Conservation (phyloP, 2,329 filamentous ascomycete species). For the Madurella fahalii region DNA sequence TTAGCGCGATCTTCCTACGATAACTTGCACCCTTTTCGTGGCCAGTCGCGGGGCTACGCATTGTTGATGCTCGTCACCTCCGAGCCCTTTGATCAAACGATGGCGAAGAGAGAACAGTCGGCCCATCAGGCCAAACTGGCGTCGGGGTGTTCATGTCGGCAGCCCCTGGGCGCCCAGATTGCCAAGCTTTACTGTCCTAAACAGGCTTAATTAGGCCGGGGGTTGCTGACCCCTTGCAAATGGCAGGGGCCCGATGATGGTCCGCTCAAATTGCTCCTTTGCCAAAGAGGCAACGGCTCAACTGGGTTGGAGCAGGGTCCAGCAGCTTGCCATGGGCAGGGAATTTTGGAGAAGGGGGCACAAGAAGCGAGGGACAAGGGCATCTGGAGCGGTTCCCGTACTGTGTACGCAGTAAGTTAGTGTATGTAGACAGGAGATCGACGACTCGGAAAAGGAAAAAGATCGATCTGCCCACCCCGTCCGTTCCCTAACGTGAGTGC, state of each 20-base stretch:
- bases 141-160: constrained; percentile 11
- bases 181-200: constrained; percentile 18
- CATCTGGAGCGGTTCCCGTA: neutral
- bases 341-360: constrained; percentile 8
- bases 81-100: no score
- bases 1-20: no score
- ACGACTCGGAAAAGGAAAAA: neutral
- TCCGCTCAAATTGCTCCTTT: constrained; percentile 28
- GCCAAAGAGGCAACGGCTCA: constrained; percentile 17
- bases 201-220: constrained; percentile 21
- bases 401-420: neutral
- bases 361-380: constrained; percentile 4
- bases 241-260: constrained; percentile 24
- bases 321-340: constrained; percentile 8
- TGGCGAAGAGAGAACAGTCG: neutral
- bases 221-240: constrained; percentile 22
- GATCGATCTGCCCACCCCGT: constrained; percentile 14
- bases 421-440: no score
- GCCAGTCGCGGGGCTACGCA: no score
- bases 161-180: constrained; percentile 13
- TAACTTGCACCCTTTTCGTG: no score
- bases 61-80: no score
- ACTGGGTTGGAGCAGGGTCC: constrained; percentile 12
- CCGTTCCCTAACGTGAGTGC: neutral
- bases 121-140: neutral